phyloP scores from a whole-genome alignment of 2,329 filamentous ascomycete genomes.

The Cladophialophora immunda region DNA sequence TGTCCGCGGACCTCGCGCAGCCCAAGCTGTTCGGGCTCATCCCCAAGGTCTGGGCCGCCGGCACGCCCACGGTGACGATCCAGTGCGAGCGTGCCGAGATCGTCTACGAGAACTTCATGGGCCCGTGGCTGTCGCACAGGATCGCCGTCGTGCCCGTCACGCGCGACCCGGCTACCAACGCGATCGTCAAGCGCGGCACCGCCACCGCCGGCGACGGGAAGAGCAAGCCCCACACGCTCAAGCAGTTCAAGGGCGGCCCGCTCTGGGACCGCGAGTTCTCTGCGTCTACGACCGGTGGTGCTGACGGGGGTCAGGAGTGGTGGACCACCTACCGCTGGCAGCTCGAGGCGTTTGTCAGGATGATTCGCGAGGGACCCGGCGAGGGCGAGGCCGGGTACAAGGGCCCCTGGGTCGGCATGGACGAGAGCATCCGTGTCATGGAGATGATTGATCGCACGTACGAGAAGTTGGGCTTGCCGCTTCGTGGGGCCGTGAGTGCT shows the following conservation, averaged over 20 bases:
- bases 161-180: not conserved
- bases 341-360: constrained; percentile 61
- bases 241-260: constrained; percentile 18
- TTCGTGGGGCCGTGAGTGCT: not conserved
- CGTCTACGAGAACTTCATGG: constrained; percentile 19
- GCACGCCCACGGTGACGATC: constrained; percentile 14
- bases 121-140: constrained; percentile 10
- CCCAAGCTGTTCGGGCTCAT: constrained; percentile 9
- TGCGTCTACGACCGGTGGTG: not conserved
- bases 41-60: not conserved
- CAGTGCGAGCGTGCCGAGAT: constrained; percentile 23
- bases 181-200: not conserved
- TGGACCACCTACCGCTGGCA: constrained; percentile 59
- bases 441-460: constrained; percentile 59
- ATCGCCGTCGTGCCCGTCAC: constrained; percentile 21
- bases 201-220: too few species aligned
- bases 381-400: constrained; percentile 42
- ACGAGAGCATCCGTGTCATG: constrained; percentile 58
- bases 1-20: constrained; percentile 4
- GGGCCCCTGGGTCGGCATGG: constrained; percentile 49
- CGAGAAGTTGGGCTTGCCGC: constrained; percentile 48
- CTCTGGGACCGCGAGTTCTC: constrained; percentile 11
- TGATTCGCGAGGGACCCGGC: constrained; percentile 54
- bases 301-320: constrained; percentile 42
- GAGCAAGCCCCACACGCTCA: constrained; percentile 1